A percentile compares a stretch with the other conserved stretches of the same genome.
Conservation (phyloP, 345 rosid species). For the Eucalyptus pauciflora region DNA sequence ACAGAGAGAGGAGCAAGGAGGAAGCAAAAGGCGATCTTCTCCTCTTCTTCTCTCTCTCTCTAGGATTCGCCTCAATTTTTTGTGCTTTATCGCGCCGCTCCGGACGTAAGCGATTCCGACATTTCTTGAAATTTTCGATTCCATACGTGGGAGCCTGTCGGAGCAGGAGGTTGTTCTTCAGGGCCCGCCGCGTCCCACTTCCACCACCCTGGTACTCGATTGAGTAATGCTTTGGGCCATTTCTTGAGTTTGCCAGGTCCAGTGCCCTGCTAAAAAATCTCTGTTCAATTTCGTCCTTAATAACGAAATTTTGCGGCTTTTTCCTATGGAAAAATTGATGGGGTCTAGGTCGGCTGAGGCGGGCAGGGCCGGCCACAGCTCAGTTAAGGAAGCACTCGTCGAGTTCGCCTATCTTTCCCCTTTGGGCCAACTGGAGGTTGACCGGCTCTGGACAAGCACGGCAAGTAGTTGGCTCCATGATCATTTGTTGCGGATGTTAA, state of each 20-base stretch:
- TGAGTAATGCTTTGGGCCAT: background rate
- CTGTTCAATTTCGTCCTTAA: background rate
- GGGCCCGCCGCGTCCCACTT: background rate
- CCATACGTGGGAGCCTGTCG: background rate
- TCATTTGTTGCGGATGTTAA: background rate
- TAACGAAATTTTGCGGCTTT: background rate
- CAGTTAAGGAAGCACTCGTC: fast-evolving
- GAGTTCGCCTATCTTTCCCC: background rate
- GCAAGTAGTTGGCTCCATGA: background rate
- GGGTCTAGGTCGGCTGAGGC: background rate
- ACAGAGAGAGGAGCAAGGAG: background rate
- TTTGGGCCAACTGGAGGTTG: background rate
- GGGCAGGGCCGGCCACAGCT: fast-evolving
- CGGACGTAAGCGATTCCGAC: background rate
- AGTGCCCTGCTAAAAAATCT: background rate
- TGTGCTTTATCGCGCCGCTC: background rate
- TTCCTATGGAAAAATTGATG: background rate
- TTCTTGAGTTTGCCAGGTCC: background rate
- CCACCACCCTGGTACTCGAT: background rate
- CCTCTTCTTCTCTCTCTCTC: background rate
- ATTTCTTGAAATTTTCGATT: background rate
- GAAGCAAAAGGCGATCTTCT: background rate
- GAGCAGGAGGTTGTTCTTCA: too few relatives aligned
- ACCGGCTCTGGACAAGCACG: fast-evolving
- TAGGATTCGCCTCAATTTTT: background rate